phyloP scores from a whole-genome alignment of 768 basidiomycete genomes.

The Pleurotus giganteus region DNA sequence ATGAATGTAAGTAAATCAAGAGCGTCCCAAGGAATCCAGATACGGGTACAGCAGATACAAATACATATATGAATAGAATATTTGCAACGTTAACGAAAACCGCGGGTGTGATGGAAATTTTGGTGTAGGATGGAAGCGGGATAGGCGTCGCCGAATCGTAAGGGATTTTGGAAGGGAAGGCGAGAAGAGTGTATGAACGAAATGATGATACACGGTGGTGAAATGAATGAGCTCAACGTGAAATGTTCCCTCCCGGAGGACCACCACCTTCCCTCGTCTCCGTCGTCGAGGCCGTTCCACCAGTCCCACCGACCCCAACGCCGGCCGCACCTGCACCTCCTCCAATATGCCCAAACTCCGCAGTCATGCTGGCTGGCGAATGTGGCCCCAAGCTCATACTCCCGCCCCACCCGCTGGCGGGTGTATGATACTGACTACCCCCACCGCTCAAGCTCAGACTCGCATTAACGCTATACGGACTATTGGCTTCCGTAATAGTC shows the following conservation, averaged over 20 bases:
- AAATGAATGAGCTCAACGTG: neutral
- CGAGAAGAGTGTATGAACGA: neutral
- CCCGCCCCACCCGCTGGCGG: neutral
- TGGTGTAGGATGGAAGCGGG: too few relatives aligned
- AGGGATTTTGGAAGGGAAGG: neutral
- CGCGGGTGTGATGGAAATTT: too few relatives aligned
- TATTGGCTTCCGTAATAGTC: slow-evolving; percentile 5
- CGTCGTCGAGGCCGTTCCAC: neutral
- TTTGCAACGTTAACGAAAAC: too few relatives aligned
- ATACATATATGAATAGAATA: too few relatives aligned
- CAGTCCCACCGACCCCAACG: neutral
- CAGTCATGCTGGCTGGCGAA: neutral
- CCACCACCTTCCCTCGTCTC: neutral
- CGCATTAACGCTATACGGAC: slow-evolving; percentile 1
- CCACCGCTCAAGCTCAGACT: neutral
- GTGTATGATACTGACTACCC: neutral
- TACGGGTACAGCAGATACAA: too few relatives aligned
- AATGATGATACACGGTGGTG: neutral
- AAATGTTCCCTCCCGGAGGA: neutral
- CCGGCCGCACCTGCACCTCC: neutral
- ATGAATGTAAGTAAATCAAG: too few relatives aligned
- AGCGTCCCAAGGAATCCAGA: too few relatives aligned
- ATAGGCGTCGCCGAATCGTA: too few relatives aligned
- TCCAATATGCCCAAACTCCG: neutral
- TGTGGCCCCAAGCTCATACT: neutral